Evolutionary conservation across 2,329 filamentous ascomycete genomes (phyloP), one percentile per base, ranked within the genome.

Genomic region (Aspergillus sp.): DNA sequence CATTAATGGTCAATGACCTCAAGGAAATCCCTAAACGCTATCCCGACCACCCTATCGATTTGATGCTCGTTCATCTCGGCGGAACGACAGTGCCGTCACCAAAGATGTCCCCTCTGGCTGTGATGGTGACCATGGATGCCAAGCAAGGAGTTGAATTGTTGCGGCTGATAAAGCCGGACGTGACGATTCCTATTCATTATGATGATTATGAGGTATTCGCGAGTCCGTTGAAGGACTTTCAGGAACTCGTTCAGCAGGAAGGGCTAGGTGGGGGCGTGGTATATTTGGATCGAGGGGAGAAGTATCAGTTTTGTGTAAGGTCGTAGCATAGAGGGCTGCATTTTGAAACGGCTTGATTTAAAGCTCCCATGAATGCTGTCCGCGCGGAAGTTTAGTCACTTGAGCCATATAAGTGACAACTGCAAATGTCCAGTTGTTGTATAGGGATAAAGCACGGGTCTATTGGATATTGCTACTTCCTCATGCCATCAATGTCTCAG

Each of bases 91-190:
- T 86, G 25, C 83, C 82, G 0, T 73, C 76, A 1, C 79, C 81
- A 0, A 71, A 73, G 4, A 56, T 81, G 61, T 80, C 80, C 41
- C 63, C 85, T 50, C 49, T 85, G 20, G 84, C 85, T 75, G 75
- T 85, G 5, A 85, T 85, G 82, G 79, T 85, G 2, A 85, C 82
- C 0, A 86, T 86, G 82, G 82, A 85, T 61, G 82, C 77, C 19
- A 71, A 75, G 58, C 79, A 84, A 62, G 82, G 82, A 0, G 54
- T 85, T 23, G 66, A 82, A 64, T 60, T 86, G 52, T 77, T 86
- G 61, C 67, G 72, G 54, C 54, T 85, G 49, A 75, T 86, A 27
- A 67, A 80, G 25, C 79, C 82, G 15, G 78, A 83, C 20, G 48
- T 84, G 44, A 84, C 80, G 5, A 79, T 86, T 41, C 81, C 82